Percentiles rank a stretch among this genome's conserved stretches.
phyloP scores from a whole-genome alignment of 441 rosid genomes.

The Sinapis alba region DNA sequence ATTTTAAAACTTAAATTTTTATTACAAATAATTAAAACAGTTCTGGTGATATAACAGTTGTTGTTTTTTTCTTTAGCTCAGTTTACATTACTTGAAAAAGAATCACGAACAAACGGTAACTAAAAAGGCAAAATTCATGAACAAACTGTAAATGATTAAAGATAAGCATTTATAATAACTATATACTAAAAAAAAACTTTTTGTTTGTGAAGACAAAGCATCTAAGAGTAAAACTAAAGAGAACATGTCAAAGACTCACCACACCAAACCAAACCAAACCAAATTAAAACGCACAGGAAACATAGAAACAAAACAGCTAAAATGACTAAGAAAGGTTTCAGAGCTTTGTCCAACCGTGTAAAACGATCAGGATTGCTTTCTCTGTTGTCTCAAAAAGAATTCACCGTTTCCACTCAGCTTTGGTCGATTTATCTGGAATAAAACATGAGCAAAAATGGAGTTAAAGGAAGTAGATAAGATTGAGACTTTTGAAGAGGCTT shows the following conservation, averaged over 20 bases:
- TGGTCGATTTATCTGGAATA: constrained; percentile 54
- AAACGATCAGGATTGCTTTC: constrained; percentile 7
- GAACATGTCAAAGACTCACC: constrained; percentile 26
- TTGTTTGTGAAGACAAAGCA: constrained; percentile 14
- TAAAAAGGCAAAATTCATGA: neutral
- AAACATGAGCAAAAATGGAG: constrained; percentile 16
- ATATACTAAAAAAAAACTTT: constrained; percentile 19
- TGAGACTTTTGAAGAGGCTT: neutral
- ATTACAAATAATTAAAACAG: no score
- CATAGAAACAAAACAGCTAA: constrained; percentile 18
- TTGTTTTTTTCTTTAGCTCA: no score
- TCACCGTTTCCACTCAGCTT: constrained; percentile 82
- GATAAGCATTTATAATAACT: constrained; percentile 14
- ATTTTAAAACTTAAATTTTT: neutral
- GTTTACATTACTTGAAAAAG: no score
- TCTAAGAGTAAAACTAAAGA: constrained; percentile 22
- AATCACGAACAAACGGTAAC: neutral
- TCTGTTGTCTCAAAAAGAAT: constrained; percentile 10
- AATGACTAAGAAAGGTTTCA: constrained; percentile 17
- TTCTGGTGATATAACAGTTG: no score
- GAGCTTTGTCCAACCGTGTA: constrained; percentile 32
- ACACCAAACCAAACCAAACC: constrained; percentile 36
- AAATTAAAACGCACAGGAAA: constrained; percentile 26
- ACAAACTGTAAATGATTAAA: neutral
- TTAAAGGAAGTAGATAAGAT: constrained; percentile 13